Base-by-base conservation (phyloP, 1,139 yeast genomes). In the Saccharomyces uvarum region DNA sequence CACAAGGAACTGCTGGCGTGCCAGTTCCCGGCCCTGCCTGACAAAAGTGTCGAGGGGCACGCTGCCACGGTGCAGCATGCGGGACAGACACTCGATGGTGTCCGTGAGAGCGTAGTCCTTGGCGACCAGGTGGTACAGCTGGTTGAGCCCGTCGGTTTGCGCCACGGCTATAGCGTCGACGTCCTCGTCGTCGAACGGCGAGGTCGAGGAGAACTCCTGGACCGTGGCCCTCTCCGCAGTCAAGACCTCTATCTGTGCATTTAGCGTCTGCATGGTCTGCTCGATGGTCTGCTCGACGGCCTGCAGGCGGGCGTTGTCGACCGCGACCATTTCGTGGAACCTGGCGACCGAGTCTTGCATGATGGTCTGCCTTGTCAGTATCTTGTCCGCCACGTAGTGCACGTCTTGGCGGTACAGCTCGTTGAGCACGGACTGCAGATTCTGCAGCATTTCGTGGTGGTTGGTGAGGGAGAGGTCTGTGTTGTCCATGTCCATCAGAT, bases 31-130 rank as follows among this genome's bases (percentile, higher is more conserved):
- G 0, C 83, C 78, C 27, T 80, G 76, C 66, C 77, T 75, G 44
- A 65, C 57, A 51, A 63, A 64, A 3, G 53, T 46, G 21, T 64
- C 68, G 16, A 62, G 49, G 13, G 57, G 47, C 11, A 65, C 50
- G 53, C 57, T 51, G 71, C 78, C 57, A 84, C 75, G 54, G 59
- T 79, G 83, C 50, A 80, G 80, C 7, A 82, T 78, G 26, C 84
- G 82, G 9, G 82, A 78, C 16, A 90, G 74, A 14, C 82, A 75
- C 55, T 79, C 76, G n/a, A 80, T 71, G 0, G 89, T 75, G 65
- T 90, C 97, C 49, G 81, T 80, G 28, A 83, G 78, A 0, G 96
- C 87, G 59, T 79, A 77, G 53, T 86, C 87, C 47, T 82, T 85
- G 48, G 90, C 79, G 0, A 80, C 81, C 1, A 84, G 72, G 29